Conservation (phyloP, 2,329 filamentous ascomycete genomes). For the Orbilia oligospora region DNA sequence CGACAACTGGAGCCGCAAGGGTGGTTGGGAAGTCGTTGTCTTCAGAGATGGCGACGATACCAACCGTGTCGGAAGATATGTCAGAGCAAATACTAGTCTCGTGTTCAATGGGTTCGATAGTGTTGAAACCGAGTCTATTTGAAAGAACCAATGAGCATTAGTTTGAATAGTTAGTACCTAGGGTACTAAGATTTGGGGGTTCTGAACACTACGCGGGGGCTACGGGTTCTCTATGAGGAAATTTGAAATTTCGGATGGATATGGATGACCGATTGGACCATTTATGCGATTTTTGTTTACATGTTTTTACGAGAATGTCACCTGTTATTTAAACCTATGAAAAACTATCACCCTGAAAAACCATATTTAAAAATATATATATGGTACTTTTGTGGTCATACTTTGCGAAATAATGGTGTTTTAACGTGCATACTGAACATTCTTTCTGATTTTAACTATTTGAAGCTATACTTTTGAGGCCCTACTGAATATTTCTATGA, state of each 20-base stretch:
- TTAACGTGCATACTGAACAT: not conserved
- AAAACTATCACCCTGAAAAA: not conserved
- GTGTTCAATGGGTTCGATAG: not conserved
- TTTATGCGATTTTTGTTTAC: no score
- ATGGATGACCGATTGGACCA: no score
- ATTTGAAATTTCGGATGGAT: no score
- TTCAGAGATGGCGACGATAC: conserved; percentile 25
- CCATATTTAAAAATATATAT: not conserved
- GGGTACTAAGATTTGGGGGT: not conserved
- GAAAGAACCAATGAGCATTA: no score
- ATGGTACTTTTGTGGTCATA: not conserved
- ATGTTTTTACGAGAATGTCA: not conserved
- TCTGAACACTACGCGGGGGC: not conserved
- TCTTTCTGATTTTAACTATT: no score
- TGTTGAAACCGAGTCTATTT: not conserved
- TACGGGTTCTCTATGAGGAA: no score
- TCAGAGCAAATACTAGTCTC: not conserved
- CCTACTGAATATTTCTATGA: no score
- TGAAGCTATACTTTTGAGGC: no score
- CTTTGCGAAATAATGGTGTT: not conserved
- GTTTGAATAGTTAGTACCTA: no score
- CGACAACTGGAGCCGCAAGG: conserved; percentile 32
- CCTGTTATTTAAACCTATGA: not conserved
- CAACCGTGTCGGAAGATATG: conserved; percentile 15
- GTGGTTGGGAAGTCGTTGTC: conserved; percentile 33